phyloP scores from a whole-genome alignment of 208 protist genomes.

The Leishmania tarentolae region DNA sequence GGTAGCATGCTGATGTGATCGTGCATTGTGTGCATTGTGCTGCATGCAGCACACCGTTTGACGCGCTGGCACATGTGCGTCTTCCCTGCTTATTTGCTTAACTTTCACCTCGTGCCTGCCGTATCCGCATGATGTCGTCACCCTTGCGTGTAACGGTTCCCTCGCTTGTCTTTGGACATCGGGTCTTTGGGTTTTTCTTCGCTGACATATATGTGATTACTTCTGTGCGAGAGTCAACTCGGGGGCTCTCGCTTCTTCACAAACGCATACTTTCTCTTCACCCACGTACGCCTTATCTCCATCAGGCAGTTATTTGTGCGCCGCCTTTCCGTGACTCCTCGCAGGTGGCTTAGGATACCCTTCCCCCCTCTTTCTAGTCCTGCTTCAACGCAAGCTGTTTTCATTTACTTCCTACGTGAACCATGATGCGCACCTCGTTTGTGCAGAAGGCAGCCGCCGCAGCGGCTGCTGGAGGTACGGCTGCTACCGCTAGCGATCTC shows the following conservation, averaged over 20 bases:
- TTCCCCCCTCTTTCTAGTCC: not conserved
- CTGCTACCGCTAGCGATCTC: constrained; percentile 37
- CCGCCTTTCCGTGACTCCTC: not conserved
- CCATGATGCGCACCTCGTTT: constrained; percentile 67
- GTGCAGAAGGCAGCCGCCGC: constrained; percentile 41
- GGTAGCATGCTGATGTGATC: not conserved
- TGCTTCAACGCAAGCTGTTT: not conserved
- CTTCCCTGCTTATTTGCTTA: constrained; percentile 7
- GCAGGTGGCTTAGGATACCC: not conserved
- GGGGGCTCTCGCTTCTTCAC: not conserved
- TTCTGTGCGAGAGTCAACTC: not conserved
- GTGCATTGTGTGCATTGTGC: too few relatives aligned
- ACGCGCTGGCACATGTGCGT: constrained; percentile 2
- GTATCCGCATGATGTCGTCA: not conserved
- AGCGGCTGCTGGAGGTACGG: constrained; percentile 26
- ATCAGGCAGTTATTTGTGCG: not conserved
- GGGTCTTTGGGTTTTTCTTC: not conserved
- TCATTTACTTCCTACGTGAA: not conserved
- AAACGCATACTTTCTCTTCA: not conserved
- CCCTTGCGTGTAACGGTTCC: not conserved
- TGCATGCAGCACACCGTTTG: too few relatives aligned
- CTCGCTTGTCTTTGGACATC: not conserved
- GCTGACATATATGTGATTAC: not conserved
- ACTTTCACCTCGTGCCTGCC: not conserved
- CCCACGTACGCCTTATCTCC: not conserved